These are phyloP conservation scores for Pseudocercospora pini-densiflorae DNA, from an alignment of 2,329 filamentous ascomycete species.

Conservation along the genomic window DNA sequence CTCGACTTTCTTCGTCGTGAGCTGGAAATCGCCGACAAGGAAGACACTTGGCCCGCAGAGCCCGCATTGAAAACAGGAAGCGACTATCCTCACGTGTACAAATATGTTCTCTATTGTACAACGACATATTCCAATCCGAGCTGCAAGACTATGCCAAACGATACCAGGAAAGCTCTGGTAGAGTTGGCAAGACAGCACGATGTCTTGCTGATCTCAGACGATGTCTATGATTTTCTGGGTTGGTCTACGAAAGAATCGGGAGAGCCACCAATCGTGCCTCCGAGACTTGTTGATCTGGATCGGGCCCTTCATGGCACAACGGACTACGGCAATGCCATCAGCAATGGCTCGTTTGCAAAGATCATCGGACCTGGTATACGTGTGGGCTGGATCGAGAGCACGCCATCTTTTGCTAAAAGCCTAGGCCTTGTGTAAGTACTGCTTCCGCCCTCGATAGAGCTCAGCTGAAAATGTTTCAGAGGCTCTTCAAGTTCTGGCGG, in stretches of 20 bases:
- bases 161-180: constrained; percentile 69
- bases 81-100: constrained; percentile 77
- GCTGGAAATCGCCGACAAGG: constrained; percentile 55
- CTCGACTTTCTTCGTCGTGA: constrained; percentile 61
- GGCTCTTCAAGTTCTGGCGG: constrained; percentile 64
- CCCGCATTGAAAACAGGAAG: constrained; percentile 57
- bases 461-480: constrained; percentile 4
- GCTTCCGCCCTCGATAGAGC: not conserved
- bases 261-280: constrained; percentile 37
- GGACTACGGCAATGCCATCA: constrained; percentile 76
- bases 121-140: constrained; percentile 90
- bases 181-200: constrained; percentile 75
- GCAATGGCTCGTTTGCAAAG: constrained; percentile 90
- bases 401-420: constrained; percentile 56
- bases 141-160: constrained; percentile 76
- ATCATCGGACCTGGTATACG: constrained; percentile 78
- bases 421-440: constrained; percentile 14
- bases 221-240: constrained; percentile 91
- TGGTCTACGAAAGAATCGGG: constrained; percentile 56
- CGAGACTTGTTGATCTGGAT: constrained; percentile 80
- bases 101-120: constrained; percentile 81
- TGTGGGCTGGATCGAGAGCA: constrained; percentile 84
- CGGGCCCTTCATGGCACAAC: constrained; percentile 64
- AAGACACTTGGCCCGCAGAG: constrained; percentile 14
- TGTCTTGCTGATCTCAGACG: constrained; percentile 81